Conservation (phyloP, 805 yeast genomes). For the Yarrowia osloensis region DNA sequence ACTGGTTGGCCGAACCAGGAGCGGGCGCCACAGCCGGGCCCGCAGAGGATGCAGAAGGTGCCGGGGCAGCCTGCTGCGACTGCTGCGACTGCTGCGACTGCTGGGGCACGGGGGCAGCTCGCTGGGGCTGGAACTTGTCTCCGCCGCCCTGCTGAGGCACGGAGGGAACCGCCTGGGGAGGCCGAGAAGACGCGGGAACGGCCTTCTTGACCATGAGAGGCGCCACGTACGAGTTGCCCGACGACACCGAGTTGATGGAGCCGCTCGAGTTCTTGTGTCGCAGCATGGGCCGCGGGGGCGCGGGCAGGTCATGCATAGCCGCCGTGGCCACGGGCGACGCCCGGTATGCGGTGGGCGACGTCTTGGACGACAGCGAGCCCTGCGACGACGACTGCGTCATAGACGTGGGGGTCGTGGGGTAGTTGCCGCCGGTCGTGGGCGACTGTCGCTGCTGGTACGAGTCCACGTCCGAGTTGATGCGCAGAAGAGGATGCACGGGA, state of each 20-base stretch:
- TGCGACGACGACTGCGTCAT: conserved; percentile 27
- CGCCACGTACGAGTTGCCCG: conserved; percentile 5
- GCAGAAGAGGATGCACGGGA: conserved; percentile 10
- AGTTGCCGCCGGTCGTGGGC: background rate
- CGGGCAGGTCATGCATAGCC: conserved; percentile 10
- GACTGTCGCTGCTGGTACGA: background rate
- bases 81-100: background rate
- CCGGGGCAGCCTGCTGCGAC: background rate
- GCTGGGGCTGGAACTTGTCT: conserved; percentile 13
- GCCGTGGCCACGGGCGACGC: conserved; percentile 24
- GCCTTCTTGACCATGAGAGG: conserved; percentile 30
- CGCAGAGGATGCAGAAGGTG: conserved; percentile 1
- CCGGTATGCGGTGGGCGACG: conserved; percentile 5
- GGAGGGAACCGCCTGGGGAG: background rate
- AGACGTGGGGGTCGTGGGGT: conserved; percentile 18
- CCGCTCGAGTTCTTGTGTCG: conserved; percentile 11
- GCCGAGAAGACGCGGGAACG: background rate
- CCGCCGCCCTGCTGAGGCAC: background rate
- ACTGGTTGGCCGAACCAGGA: background rate
- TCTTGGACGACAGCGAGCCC: conserved; percentile 20
- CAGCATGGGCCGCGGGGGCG: conserved; percentile 12
- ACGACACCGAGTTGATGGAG: conserved; percentile 10
- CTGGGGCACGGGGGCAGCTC: conserved; percentile 10
- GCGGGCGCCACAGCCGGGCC: background rate
- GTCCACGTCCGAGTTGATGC: conserved; percentile 20